A percentile compares a stretch with the other conserved stretches of the same genome.
phyloP scores from a whole-genome alignment of 257 asterid genomes.

The Penstemon barbatus region DNA sequence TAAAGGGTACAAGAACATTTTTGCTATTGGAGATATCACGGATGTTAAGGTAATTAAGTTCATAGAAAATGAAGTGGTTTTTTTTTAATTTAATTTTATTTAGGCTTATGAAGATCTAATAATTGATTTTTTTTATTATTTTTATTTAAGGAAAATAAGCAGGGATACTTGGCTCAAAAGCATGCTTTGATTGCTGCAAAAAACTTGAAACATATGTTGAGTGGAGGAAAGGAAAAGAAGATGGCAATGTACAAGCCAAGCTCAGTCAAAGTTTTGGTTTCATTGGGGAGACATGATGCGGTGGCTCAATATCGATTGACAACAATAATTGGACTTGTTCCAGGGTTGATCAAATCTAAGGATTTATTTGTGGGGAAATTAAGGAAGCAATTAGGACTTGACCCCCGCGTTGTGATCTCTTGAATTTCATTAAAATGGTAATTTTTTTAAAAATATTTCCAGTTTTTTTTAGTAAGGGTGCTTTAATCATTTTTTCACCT shows the following conservation, averaged over 20 bases:
- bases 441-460: neutral
- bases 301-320: slow-evolving; percentile 77
- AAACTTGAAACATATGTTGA: slow-evolving; percentile 56
- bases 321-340: slow-evolving; percentile 64
- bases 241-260: slow-evolving; percentile 62
- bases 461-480: too few species aligned
- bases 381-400: slow-evolving; percentile 71
- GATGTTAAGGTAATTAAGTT: slow-evolving; percentile 54
- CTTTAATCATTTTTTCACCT: too few species aligned
- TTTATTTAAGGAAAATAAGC: slow-evolving; percentile 62
- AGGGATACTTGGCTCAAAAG: slow-evolving; percentile 71
- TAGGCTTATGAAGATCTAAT: neutral
- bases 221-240: slow-evolving; percentile 62
- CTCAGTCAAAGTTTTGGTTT: slow-evolving; percentile 52
- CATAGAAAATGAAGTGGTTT: neutral
- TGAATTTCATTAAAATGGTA: slow-evolving; percentile 18
- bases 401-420: slow-evolving; percentile 41
- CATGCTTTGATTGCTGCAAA: slow-evolving; percentile 64
- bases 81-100: slow-evolving; percentile 3
- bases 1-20: slow-evolving; percentile 61
- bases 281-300: slow-evolving; percentile 80
- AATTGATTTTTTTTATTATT: neutral
- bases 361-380: slow-evolving; percentile 78
- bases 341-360: slow-evolving; percentile 80
- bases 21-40: slow-evolving; percentile 79